Evolutionary conservation across 2,329 filamentous ascomycete genomes (phyloP).

Genomic region (Cadophora gregata): DNA sequence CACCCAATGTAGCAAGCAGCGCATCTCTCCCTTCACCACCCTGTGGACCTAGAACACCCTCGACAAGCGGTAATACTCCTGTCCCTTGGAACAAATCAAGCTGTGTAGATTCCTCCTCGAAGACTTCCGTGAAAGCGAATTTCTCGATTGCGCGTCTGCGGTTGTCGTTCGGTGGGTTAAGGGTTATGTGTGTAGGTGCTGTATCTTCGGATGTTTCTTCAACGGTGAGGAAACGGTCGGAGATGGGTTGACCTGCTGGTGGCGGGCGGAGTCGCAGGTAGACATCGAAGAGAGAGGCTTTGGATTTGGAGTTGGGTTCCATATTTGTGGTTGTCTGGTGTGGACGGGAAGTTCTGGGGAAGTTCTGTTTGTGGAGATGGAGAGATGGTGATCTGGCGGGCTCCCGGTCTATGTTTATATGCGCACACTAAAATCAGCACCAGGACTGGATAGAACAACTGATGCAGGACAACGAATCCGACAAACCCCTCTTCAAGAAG

Average conservation of each 20-base stretch:
- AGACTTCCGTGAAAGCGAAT: slow-evolving; percentile 93
- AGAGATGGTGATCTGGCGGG: slow-evolving; percentile 2
- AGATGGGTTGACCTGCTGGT: slow-evolving; percentile 45
- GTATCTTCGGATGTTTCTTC: slow-evolving; percentile 60
- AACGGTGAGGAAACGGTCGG: slow-evolving; percentile 79
- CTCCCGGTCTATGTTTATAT: too few relatives aligned
- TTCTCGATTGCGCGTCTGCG: slow-evolving; percentile 88
- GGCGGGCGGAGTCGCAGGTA: slow-evolving; percentile 84
- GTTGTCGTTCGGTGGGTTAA: slow-evolving; percentile 81
- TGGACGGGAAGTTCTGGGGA: background rate
- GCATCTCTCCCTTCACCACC: slow-evolving; percentile 86
- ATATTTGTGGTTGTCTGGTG: slow-evolving; percentile 38
- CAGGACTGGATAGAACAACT: too few relatives aligned
- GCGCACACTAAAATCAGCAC: too few relatives aligned
- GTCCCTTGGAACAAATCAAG: slow-evolving; percentile 85
- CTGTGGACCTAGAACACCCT: slow-evolving; percentile 77
- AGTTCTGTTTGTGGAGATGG: background rate
- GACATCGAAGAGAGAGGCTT: slow-evolving; percentile 80
- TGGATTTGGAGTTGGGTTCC: slow-evolving; percentile 50
- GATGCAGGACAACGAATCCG: too few relatives aligned
- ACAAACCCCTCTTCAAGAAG: too few relatives aligned
- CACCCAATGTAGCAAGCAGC: slow-evolving; percentile 86
- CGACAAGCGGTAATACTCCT: slow-evolving; percentile 75
- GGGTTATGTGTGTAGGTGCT: slow-evolving; percentile 72
- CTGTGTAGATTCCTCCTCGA: slow-evolving; percentile 85